Base-by-base conservation (phyloP, 768 basidiomycete genomes). In the Hygrophorus pudorinus region DNA sequence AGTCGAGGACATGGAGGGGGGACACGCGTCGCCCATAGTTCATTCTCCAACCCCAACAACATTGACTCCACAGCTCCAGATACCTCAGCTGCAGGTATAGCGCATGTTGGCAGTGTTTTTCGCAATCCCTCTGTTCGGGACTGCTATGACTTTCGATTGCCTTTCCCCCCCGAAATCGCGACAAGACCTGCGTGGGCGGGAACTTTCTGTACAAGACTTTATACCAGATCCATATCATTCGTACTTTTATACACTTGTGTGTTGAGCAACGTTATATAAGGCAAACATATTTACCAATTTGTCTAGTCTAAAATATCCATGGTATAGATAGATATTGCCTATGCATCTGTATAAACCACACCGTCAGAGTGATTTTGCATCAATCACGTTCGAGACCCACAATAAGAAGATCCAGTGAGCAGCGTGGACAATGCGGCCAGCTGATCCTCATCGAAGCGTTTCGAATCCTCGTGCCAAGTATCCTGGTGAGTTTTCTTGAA, bases 381-480 rank as follows among this genome's bases (percentile, higher is more conserved):
- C 18, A 8, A 21, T 5, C 8, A 29, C 13, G 9, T 35, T 13
- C 8, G 31, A 3, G 2, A 64, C 80, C 51, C 48, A 84, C 83
- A 88, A 58, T 88, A 88, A 11, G 84, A 85, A 14, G 86, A 89
- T 13, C 90, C 90, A 12, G 83, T 84, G 20, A 92, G 67, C 45
- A 91, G 68, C n/a, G 85, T 86, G 5, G 85, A 87, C 53, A 93
- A 66, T 7, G 85, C 80, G 13, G 75, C 73, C 16, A 91, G 67
- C 61, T 94, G 89, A 46, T 92, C 86, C 41, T 91, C 84, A 18
- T 81, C 73, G 61, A 96, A 96, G 42, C 79, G 75, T 58, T 84
- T 82, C 45, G 79, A 80, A 60, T 94, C 90, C 62, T 86, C 84
- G 50, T 86, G 81, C 88, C 88, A 90, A 11, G 85, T 89, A 64